These are phyloP conservation scores for Lojkania enalia DNA, from an alignment of 2,329 filamentous ascomycete species.

Conservation along the genomic window DNA sequence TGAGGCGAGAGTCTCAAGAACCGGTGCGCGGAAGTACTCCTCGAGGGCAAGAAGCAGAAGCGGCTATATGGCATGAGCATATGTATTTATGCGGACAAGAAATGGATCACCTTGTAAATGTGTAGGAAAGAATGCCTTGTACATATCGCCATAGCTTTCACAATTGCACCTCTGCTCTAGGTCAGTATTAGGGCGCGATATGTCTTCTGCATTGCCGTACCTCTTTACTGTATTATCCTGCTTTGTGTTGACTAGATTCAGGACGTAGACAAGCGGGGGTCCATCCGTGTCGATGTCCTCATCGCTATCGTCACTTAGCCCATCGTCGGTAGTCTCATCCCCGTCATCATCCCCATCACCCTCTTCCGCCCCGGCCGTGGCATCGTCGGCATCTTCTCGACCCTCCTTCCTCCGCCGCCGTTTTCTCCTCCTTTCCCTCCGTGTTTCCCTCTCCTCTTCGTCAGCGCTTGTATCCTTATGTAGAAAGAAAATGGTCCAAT, in stretches of 20 bases:
- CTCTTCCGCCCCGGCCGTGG: constrained; percentile 40
- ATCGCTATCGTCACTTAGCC: constrained; percentile 56
- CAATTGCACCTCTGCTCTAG: constrained; percentile 74
- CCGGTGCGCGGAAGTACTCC: constrained; percentile 93
- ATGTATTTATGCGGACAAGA: not conserved
- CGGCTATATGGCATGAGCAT: constrained; percentile 54
- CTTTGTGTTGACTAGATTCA: constrained; percentile 98
- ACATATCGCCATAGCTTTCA: constrained; percentile 99
- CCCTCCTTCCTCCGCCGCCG: constrained; percentile 50
- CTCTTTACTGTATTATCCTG: constrained; percentile 87
- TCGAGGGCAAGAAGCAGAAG: constrained; percentile 87
- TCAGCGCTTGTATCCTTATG: constrained; percentile 91
- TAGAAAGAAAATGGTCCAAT: constrained; percentile 99
- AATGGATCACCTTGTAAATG: constrained; percentile 73
- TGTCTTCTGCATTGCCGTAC: constrained; percentile 38
- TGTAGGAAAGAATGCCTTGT: constrained; percentile 96
- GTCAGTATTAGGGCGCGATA: constrained; percentile 14
- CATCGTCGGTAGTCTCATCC: constrained; percentile 55
- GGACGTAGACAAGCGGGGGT: constrained; percentile 90
- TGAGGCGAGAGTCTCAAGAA: constrained; percentile 82
- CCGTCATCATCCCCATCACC: constrained; percentile 37
- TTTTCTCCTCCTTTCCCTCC: constrained; percentile 58
- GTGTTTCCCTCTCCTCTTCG: constrained; percentile 68
- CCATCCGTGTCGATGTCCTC: constrained; percentile 68
- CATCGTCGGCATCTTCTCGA: constrained; percentile 47